Conservation (phyloP, 148 eudicot genomes). For the Camellia sinensis region DNA sequence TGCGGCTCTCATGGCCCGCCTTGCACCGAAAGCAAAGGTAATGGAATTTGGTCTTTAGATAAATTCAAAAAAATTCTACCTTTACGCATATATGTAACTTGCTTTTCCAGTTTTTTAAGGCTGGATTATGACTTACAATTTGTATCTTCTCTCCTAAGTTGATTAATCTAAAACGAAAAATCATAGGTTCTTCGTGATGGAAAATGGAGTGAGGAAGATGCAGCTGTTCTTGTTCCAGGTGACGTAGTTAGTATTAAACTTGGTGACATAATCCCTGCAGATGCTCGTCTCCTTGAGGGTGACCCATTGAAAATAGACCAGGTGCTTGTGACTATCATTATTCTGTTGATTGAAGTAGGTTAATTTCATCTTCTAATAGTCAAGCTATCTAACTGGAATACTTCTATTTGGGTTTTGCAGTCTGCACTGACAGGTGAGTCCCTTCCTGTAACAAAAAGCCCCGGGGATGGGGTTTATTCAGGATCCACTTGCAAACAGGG, state of each 20-base stretch:
- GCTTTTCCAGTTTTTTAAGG: neutral
- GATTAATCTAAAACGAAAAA: neutral
- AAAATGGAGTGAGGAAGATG: conserved; percentile 49
- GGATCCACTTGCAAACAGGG: conserved; percentile 62
- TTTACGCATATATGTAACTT: neutral
- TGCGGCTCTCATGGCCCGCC: conserved; percentile 45
- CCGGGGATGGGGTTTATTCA: conserved; percentile 47
- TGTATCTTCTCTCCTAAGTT: neutral
- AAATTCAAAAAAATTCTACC: neutral
- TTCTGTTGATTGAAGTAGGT: neutral
- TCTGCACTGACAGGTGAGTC: conserved; percentile 60
- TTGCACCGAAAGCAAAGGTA: conserved; percentile 48
- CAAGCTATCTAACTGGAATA: neutral
- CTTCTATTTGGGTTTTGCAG: conserved; percentile 28
- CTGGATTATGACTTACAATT: neutral
- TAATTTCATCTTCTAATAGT: neutral
- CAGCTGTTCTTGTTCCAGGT: conserved; percentile 49
- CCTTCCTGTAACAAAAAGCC: conserved; percentile 48
- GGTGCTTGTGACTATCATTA: conserved; percentile 14
- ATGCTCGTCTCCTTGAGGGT: conserved; percentile 52
- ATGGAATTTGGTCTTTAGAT: neutral
- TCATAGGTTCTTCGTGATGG: conserved; percentile 54
- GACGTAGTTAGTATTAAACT: conserved; percentile 49
- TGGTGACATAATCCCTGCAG: conserved; percentile 54
- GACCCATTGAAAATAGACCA: conserved; percentile 60